Conservation (phyloP, 1,284 basidiomycete genomes). For the Ganoderma leucocontextum region DNA sequence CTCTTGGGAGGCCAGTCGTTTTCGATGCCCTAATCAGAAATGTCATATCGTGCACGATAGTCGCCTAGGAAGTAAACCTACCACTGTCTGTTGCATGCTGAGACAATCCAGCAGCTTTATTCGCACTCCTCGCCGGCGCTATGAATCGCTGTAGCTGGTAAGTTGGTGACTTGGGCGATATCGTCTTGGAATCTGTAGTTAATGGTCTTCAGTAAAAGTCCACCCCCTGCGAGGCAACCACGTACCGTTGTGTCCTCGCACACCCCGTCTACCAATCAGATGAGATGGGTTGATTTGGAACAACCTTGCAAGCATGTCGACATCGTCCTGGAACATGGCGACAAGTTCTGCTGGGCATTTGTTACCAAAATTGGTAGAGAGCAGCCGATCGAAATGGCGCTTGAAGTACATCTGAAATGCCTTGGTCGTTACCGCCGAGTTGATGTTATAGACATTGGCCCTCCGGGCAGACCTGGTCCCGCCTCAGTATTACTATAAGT, state of each 20-base stretch:
- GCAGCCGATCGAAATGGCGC: conserved; percentile 4
- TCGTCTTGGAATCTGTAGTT: not conserved
- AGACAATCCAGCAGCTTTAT: not conserved
- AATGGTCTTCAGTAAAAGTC: not conserved
- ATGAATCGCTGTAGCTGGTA: not conserved
- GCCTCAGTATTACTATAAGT: too few species aligned
- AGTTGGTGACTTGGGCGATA: not conserved
- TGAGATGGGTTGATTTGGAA: conserved; percentile 13
- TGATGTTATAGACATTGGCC: too few species aligned
- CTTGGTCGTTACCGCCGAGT: conserved; percentile 1
- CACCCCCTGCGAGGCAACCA: not conserved
- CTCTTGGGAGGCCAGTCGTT: not conserved
- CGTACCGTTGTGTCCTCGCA: not conserved
- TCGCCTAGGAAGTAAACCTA: not conserved
- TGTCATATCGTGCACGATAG: not conserved
- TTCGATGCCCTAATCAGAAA: too few species aligned
- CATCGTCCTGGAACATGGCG: conserved; percentile 7
- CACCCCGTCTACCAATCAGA: not conserved
- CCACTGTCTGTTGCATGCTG: not conserved
- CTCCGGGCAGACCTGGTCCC: too few species aligned
- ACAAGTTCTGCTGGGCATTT: conserved; percentile 1
- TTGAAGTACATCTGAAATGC: conserved; percentile 16
- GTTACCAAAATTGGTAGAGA: not conserved
- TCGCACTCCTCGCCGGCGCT: not conserved
- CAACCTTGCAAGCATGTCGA: conserved; percentile 10